phyloP scores from a whole-genome alignment of 768 basidiomycete genomes.

The Saitozyma podzolica region DNA sequence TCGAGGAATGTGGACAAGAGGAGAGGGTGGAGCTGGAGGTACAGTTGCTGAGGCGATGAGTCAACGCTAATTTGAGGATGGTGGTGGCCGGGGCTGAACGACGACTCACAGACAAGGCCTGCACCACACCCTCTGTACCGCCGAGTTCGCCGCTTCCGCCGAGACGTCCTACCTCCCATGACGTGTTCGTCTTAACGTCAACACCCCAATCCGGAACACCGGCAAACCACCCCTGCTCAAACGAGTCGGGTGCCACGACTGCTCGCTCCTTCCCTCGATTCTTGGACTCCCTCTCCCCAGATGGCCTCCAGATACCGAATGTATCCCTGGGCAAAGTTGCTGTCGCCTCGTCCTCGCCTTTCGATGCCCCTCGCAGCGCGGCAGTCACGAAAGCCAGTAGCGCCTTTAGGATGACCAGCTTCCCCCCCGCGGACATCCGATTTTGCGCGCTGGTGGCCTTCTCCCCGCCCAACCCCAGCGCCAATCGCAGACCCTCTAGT shows the following conservation, averaged over 20 bases:
- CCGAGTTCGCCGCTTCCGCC: slow-evolving; percentile 6
- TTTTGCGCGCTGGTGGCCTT: slow-evolving; percentile 36
- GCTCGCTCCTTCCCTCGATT: not conserved
- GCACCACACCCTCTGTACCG: not conserved
- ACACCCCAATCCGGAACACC: slow-evolving; percentile 9
- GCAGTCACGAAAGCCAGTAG: slow-evolving; percentile 36
- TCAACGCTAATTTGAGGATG: not conserved
- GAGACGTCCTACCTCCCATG: slow-evolving; percentile 38
- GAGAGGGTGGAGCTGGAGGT: slow-evolving; percentile 72
- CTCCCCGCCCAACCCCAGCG: slow-evolving; percentile 45
- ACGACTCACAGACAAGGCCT: slow-evolving; percentile 32
- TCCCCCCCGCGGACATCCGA: slow-evolving; percentile 33
- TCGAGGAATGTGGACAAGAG: slow-evolving; percentile 84
- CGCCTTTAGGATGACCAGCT: slow-evolving; percentile 40
- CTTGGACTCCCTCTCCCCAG: slow-evolving; percentile 7
- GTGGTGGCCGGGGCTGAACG: not conserved
- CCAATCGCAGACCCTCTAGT: slow-evolving; percentile 48
- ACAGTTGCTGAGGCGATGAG: slow-evolving; percentile 55
- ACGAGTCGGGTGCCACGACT: not conserved
- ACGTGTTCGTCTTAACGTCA: slow-evolving; percentile 5
- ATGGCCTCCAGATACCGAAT: slow-evolving; percentile 18
- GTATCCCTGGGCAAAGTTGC: slow-evolving; percentile 9
- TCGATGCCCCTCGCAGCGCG: slow-evolving; percentile 3
- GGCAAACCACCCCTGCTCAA: slow-evolving; percentile 20
- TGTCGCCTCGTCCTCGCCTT: not conserved